Conservation (phyloP, 2,329 filamentous ascomycete species). For the Fusarium duplospermum region DNA sequence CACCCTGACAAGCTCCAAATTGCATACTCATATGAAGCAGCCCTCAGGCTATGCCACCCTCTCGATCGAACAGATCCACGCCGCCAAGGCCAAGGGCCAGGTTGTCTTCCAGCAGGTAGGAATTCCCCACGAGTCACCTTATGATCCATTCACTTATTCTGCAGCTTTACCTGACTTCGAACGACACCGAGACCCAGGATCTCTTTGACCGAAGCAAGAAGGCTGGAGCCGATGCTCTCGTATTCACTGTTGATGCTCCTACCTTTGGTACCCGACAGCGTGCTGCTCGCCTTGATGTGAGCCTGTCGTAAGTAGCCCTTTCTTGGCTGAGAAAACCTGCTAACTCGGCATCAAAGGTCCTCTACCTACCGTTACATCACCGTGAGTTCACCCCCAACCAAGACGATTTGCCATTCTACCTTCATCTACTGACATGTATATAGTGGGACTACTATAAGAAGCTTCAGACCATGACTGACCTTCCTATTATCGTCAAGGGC, state of each 20-base stretch:
- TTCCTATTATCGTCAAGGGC: conserved; percentile 53
- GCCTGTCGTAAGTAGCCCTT: conserved; percentile 1
- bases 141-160: background rate
- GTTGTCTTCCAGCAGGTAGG: conserved; percentile 50
- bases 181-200: conserved; percentile 44
- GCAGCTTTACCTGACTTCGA: conserved; percentile 30
- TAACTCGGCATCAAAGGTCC: background rate
- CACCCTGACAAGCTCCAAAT: background rate
- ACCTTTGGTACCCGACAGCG: conserved; percentile 51
- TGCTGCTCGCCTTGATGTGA: conserved; percentile 50
- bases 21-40: background rate
- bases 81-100: conserved; percentile 47
- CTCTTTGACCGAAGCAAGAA: conserved; percentile 44
- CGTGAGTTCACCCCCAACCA: conserved; percentile 26
- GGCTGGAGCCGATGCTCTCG: conserved; percentile 48
- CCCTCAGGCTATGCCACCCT: conserved; percentile 41
- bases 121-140: background rate
- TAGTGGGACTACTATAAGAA: conserved; percentile 49
- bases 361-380: conserved; percentile 29
- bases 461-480: conserved; percentile 44
- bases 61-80: conserved; percentile 49
- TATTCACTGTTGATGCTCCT: conserved; percentile 52
- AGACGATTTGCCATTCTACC: background rate
- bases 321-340: background rate
- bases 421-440: background rate